Base-by-base conservation (phyloP, 2,329 filamentous ascomycete species). In the Alternaria panax region DNA sequence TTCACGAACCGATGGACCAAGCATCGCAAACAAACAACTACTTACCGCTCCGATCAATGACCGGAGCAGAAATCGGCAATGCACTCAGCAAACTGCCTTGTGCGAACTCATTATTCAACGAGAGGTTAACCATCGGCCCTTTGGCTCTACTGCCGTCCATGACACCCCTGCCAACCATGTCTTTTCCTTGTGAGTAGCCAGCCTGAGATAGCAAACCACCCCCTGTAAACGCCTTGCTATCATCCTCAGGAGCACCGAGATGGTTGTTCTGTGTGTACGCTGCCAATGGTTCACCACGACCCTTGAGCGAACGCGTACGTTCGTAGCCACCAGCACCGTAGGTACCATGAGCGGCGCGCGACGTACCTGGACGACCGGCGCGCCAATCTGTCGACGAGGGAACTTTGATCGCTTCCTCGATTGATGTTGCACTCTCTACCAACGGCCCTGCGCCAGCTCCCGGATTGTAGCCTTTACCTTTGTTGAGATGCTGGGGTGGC, bases 401-500 rank as follows among this genome's bases (percentile, higher is more conserved):
- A 5, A 82, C 66, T 51, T 71, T 73, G 65, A 83, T 77, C 0
- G 80, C 72, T 47, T 78, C 76, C 28, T 78, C 82, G 4, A 80
- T 76, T 2, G 76, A 80, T 1, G 81, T 83, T 22, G 81, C 82
- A 41, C 72, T 77, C 28, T 83, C 80, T 22, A 84, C 79, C 6
- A 84, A 72, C 2, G 78, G 79, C 3, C 81, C 81, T 2, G 77
- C 62, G 7, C 75, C 55, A 2, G 70, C 67, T 8, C 78, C 77
- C 1, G 75, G 75, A 3, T 68, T 62, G 69, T 75, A 80, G 4
- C 86, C 87, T 57, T 83, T 83, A 8, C 86, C 86, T 59, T 83
- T 84, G 16, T 83, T 81, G 48, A 80, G 77, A 70, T 84, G 83
- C 74, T 89, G 83, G 18, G 88, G 88, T 7, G 88, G 84, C 62